Evolutionary conservation across 2,329 filamentous ascomycete species (phyloP).

Genomic region (Colletotrichum shisoi): DNA sequence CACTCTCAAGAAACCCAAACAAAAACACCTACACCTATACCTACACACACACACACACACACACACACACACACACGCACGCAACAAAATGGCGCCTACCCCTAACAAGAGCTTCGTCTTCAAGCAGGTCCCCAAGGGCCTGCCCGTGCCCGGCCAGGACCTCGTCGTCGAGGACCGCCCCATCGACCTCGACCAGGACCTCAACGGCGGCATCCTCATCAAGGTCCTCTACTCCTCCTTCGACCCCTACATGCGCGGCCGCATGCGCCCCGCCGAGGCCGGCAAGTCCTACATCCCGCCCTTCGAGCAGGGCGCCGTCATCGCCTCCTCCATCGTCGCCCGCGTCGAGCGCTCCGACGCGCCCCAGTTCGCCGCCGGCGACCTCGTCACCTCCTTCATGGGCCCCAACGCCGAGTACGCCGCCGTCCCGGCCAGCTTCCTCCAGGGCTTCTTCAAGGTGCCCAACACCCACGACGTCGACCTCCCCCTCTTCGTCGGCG

Average conservation of each 20-base stretch:
- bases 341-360: conserved; percentile 76
- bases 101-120: conserved; percentile 79
- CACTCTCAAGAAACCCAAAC: background rate
- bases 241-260: conserved; percentile 85
- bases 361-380: conserved; percentile 55
- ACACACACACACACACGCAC: background rate
- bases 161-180: conserved; percentile 70
- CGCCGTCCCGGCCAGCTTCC: conserved; percentile 34
- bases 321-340: conserved; percentile 70
- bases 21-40: background rate
- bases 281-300: conserved; percentile 72
- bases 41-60: background rate
- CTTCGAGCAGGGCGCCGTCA: conserved; percentile 68
- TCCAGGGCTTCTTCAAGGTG: conserved; percentile 49
- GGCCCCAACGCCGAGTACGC: conserved; percentile 73
- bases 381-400: conserved; percentile 59
- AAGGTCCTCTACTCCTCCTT: conserved; percentile 78
- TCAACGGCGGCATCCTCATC: conserved; percentile 71
- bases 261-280: conserved; percentile 71
- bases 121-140: conserved; percentile 71
- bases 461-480: conserved; percentile 75
- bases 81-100: conserved; percentile 54
- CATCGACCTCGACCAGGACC: conserved; percentile 70
- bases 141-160: conserved; percentile 75
- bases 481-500: conserved; percentile 72